Percentiles rank a stretch among this genome's conserved stretches.
These are phyloP conservation scores for Ophiocordyceps camponoti-leonardi DNA, from an alignment of 2,329 filamentous ascomycete genomes.

Conservation along the genomic window DNA sequence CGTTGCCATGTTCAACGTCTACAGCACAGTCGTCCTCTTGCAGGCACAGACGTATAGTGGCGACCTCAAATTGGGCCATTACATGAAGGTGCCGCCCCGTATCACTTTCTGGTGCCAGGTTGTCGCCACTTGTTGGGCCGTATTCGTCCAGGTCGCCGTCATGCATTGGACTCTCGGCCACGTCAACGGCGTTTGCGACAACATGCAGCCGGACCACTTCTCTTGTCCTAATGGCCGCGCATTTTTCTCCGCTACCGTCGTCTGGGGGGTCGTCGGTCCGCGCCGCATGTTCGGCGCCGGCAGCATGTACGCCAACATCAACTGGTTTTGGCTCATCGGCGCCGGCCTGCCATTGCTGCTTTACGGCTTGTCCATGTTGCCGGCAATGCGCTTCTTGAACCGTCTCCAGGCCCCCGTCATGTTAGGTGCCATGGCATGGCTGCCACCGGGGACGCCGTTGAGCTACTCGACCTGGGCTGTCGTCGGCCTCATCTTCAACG, in stretches of 20 bases:
- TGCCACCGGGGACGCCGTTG: slow-evolving; percentile 42
- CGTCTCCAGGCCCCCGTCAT: slow-evolving; percentile 40
- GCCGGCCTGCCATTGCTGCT: slow-evolving; percentile 28
- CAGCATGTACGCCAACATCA: slow-evolving; percentile 29
- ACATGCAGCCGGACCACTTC: slow-evolving; percentile 9
- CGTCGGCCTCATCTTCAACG: slow-evolving; percentile 40
- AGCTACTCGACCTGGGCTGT: slow-evolving; percentile 42
- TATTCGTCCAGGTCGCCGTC: slow-evolving; percentile 9
- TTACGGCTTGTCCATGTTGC: slow-evolving; percentile 19
- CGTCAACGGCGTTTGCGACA: slow-evolving; percentile 29
- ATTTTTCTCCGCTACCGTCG: slow-evolving; percentile 34
- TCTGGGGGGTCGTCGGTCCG: slow-evolving; percentile 42
- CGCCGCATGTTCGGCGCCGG: slow-evolving; percentile 34
- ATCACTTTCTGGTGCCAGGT: slow-evolving; percentile 3
- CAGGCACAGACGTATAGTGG: slow-evolving; percentile 27
- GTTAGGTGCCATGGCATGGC: slow-evolving; percentile 33
- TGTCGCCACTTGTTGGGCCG: neutral
- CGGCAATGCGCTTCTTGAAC: slow-evolving; percentile 17
- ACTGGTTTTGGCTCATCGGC: slow-evolving; percentile 37
- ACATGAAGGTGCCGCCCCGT: slow-evolving; percentile 29
- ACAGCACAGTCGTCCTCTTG: slow-evolving; percentile 11
- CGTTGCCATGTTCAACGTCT: slow-evolving; percentile 11
- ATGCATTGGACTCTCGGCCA: slow-evolving; percentile 16
- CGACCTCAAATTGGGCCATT: slow-evolving; percentile 31
- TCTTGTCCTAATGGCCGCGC: slow-evolving; percentile 22